phyloP scores from a whole-genome alignment of 2,329 filamentous ascomycete genomes.

The Scleromitrula shiraiana region DNA sequence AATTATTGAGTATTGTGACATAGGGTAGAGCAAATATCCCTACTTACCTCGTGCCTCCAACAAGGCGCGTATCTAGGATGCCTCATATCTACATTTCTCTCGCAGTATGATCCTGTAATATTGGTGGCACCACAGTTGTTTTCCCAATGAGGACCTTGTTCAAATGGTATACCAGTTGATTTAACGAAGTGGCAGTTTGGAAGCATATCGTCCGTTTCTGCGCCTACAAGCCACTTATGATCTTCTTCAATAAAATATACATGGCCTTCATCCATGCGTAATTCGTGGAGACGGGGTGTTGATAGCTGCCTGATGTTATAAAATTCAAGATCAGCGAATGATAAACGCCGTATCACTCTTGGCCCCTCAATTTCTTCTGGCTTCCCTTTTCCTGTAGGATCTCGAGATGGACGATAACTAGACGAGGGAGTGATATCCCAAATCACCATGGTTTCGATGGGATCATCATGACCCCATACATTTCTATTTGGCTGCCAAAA shows the following conservation, averaged over 20 bases:
- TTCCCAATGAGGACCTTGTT: slow-evolving; percentile 43
- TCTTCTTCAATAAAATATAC: slow-evolving; percentile 51
- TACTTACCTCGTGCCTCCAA: slow-evolving; percentile 40
- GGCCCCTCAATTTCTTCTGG: slow-evolving; percentile 33
- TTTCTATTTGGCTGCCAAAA: slow-evolving; percentile 52
- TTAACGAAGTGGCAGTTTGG: slow-evolving; percentile 39
- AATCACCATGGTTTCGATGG: slow-evolving; percentile 34
- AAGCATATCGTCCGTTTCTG: slow-evolving; percentile 34
- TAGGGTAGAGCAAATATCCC: neutral
- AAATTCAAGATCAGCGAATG: slow-evolving; percentile 43
- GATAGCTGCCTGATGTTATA: slow-evolving; percentile 45
- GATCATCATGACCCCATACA: slow-evolving; percentile 47
- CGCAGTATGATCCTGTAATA: slow-evolving; percentile 20
- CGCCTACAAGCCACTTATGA: slow-evolving; percentile 41
- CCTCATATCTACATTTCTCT: slow-evolving; percentile 13
- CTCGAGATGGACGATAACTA: slow-evolving; percentile 41
- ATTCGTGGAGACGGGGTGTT: slow-evolving; percentile 40
- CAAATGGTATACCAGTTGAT: slow-evolving; percentile 46
- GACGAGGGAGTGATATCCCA: slow-evolving; percentile 50
- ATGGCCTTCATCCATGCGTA: slow-evolving; percentile 39
- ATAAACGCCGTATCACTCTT: slow-evolving; percentile 40
- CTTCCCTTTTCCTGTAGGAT: slow-evolving; percentile 35
- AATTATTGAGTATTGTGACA: neutral
- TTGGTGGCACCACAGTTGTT: slow-evolving; percentile 36
- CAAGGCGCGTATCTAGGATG: slow-evolving; percentile 37